Evolutionary conservation across 2,329 filamentous ascomycete species (phyloP).

Genomic region (Grosmannia clavigera): DNA sequence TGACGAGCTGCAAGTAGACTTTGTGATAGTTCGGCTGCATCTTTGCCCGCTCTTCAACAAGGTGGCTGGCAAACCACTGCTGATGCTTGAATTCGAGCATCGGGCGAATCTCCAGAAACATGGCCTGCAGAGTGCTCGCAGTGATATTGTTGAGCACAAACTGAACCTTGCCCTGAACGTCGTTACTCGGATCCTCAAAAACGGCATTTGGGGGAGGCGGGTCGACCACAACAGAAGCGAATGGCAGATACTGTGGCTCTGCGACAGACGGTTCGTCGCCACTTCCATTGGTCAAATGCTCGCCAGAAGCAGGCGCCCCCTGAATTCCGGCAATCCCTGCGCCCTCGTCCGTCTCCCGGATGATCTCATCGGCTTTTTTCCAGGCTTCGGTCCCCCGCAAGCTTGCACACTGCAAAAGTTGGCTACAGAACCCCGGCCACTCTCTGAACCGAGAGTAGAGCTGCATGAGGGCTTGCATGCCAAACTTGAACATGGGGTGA

Average conservation of each 20-base stretch:
- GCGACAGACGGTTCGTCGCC: conserved; percentile 46
- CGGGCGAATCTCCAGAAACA: conserved; percentile 69
- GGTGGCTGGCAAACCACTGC: conserved; percentile 91
- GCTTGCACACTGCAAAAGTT: conserved; percentile 69
- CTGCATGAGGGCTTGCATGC: conserved; percentile 86
- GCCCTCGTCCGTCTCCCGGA: conserved; percentile 55
- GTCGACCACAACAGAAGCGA: conserved; percentile 68
- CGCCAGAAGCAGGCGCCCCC: conserved; percentile 20
- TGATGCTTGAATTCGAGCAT: conserved; percentile 71
- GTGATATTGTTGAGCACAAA: conserved; percentile 97
- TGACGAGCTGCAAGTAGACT: conserved; percentile 81
- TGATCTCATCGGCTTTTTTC: conserved; percentile 69
- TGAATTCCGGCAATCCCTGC: conserved; percentile 14
- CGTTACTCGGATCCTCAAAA: conserved; percentile 73
- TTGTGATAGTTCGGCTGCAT: conserved; percentile 95
- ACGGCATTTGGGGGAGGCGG: conserved; percentile 47
- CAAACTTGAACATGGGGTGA: conserved; percentile 95
- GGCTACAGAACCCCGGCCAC: conserved; percentile 90
- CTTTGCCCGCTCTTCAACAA: conserved; percentile 93
- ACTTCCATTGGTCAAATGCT: conserved; percentile 56
- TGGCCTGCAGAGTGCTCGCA: conserved; percentile 71
- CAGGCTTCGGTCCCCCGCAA: conserved; percentile 77
- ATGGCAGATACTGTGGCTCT: conserved; percentile 53
- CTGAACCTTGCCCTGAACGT: conserved; percentile 82
- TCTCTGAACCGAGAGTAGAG: conserved; percentile 72